phyloP scores from a whole-genome alignment of 805 yeast genomes.

The Monosporozyma siamensis region DNA sequence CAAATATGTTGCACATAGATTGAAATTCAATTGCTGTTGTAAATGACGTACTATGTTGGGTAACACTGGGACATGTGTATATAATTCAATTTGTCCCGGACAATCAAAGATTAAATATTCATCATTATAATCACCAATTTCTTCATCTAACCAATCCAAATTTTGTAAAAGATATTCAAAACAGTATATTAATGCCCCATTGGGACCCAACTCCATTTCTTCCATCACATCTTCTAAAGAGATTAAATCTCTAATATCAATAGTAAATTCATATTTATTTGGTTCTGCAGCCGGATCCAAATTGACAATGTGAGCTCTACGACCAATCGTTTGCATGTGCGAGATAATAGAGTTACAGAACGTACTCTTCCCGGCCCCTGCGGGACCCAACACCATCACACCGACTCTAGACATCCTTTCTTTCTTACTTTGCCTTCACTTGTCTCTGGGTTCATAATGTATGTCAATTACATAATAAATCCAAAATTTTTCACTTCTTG shows the following conservation, averaged over 20 bases:
- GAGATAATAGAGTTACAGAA: constrained; percentile 83
- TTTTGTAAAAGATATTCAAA: constrained; percentile 85
- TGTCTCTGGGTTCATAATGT: too few relatives aligned
- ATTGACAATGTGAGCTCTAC: constrained; percentile 90
- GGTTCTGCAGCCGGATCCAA: constrained; percentile 97
- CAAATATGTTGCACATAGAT: constrained; percentile 84
- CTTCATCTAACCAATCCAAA: constrained; percentile 95
- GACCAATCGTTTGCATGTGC: constrained; percentile 82
- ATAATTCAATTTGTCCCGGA: constrained; percentile 93
- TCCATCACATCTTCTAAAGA: constrained; percentile 93
- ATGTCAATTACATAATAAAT: too few relatives aligned
- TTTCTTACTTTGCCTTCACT: background rate
- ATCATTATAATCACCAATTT: constrained; percentile 90
- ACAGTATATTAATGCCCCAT: constrained; percentile 88
- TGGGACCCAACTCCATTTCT: constrained; percentile 86
- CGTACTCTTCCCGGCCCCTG: constrained; percentile 94
- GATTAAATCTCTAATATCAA: constrained; percentile 84
- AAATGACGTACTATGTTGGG: constrained; percentile 85
- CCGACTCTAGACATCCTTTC: constrained; percentile 83
- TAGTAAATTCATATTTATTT: constrained; percentile 79
- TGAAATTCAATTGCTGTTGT: constrained; percentile 69
- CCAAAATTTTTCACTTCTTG: too few relatives aligned
- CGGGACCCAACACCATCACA: constrained; percentile 89
- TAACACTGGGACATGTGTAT: constrained; percentile 87
- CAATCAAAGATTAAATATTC: constrained; percentile 92